These are phyloP conservation scores for Acarospora socialis DNA, from an alignment of 2,329 filamentous ascomycete species.

Conservation along the genomic window DNA sequence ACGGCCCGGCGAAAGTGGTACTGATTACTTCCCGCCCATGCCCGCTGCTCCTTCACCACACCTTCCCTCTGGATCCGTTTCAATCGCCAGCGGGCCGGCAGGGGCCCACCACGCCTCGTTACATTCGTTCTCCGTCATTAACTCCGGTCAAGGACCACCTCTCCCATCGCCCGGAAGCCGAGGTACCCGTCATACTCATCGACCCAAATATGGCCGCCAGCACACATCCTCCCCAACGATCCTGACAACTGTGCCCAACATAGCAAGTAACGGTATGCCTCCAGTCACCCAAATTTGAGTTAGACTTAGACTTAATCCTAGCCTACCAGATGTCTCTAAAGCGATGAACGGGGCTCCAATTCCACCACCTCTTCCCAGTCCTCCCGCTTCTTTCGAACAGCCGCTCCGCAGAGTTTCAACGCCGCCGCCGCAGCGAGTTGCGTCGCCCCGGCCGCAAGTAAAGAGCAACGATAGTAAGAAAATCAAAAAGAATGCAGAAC, in stretches of 20 bases:
- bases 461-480: conserved; percentile 29
- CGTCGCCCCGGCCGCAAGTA: conserved; percentile 38
- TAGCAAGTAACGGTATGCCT: conserved; percentile 24
- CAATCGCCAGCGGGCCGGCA: conserved; percentile 27
- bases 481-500: conserved; percentile 18
- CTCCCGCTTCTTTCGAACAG: conserved; percentile 31
- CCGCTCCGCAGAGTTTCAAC: conserved; percentile 29
- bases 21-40: conserved; percentile 65
- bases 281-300: conserved; percentile 16
- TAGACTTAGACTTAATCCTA: conserved; percentile 26
- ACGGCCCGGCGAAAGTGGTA: conserved; percentile 52
- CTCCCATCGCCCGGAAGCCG: conserved; percentile 70
- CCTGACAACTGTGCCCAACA: conserved; percentile 34
- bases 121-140: conserved; percentile 66
- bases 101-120: conserved; percentile 27
- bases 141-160: conserved; percentile 63
- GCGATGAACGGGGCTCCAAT: conserved; percentile 25
- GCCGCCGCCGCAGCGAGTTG: conserved; percentile 34
- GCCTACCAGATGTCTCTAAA: conserved; percentile 26
- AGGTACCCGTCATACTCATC: conserved; percentile 40
- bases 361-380: conserved; percentile 42
- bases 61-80: conserved; percentile 23
- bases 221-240: conserved; percentile 73
- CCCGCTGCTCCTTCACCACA: conserved; percentile 24
- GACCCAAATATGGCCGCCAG: conserved; percentile 51